Percentiles rank a stretch among this genome's conserved stretches.
These are phyloP conservation scores for Musa balbisiana DNA, from an alignment of 202 grass and related monocot genomes.

Conservation along the genomic window DNA sequence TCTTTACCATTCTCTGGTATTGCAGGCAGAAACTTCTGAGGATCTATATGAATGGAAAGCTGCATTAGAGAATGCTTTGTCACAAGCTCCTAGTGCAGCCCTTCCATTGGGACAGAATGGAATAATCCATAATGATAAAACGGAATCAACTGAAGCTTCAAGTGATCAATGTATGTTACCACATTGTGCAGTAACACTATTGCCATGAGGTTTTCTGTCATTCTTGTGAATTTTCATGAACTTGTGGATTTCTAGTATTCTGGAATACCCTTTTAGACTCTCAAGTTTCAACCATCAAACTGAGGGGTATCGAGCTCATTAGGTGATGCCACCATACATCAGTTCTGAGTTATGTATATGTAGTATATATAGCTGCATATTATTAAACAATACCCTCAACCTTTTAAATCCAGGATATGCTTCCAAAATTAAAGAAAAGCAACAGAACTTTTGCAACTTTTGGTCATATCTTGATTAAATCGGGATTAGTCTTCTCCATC, in stretches of 20 bases:
- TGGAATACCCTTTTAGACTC: not conserved
- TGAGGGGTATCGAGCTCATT: not conserved
- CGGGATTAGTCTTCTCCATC: not conserved
- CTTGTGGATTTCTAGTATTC: not conserved
- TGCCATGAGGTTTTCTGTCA: not conserved
- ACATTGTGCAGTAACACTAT: not conserved
- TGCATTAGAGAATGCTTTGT: constrained; percentile 82
- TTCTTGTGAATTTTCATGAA: not conserved
- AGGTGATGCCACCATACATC: not conserved
- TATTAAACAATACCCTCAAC: not conserved
- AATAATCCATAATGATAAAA: constrained; percentile 46
- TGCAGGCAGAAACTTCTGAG: constrained; percentile 78
- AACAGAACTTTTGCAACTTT: not conserved
- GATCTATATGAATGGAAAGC: constrained; percentile 85
- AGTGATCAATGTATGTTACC: constrained; percentile 50
- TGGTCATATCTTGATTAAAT: not conserved
- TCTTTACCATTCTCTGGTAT: constrained; percentile 2
- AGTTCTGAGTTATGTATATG: not conserved
- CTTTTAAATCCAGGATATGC: not conserved
- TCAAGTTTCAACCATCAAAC: not conserved
- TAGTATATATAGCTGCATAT: not conserved
- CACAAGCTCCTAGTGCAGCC: constrained; percentile 53
- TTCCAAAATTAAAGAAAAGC: not conserved
- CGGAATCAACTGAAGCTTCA: constrained; percentile 49
- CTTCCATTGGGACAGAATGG: constrained; percentile 66